A percentile compares a stretch with the other conserved stretches of the same genome.
These are phyloP conservation scores for Naganishia vaughanmartiniae DNA, from an alignment of 768 basidiomycete species.

Conservation along the genomic window DNA sequence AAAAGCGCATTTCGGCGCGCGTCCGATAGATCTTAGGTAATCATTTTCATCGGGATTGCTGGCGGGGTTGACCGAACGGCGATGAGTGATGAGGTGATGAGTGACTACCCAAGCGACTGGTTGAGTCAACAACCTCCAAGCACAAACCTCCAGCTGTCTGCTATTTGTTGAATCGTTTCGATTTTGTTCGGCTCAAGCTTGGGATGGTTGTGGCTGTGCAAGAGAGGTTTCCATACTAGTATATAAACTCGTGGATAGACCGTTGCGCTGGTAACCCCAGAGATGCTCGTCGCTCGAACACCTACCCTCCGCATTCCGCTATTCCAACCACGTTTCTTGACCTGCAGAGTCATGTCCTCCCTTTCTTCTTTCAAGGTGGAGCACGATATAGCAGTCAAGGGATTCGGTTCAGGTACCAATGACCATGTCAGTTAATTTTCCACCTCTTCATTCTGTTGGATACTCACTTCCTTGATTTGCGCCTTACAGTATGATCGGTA, in stretches of 20 bases:
- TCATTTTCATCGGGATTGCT: neutral
- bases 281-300: neutral
- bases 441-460: no score
- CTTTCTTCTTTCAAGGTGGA: conserved; percentile 17
- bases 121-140: neutral
- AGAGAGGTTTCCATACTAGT: neutral
- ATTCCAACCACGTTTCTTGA: neutral
- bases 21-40: conserved; percentile 4
- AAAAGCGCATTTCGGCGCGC: conserved; percentile 6
- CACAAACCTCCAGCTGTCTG: neutral
- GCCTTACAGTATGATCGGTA: conserved; percentile 25
- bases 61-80: conserved; percentile 7
- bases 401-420: conserved; percentile 78
- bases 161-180: neutral
- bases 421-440: conserved; percentile 54
- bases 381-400: conserved; percentile 64
- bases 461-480: neutral
- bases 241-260: neutral
- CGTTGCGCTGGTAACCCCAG: neutral
- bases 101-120: neutral
- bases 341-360: conserved; percentile 9
- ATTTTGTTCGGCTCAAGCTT: no score
- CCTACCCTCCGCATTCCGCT: neutral
- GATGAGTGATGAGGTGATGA: no score
- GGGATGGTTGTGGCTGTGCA: no score